Base-by-base conservation (phyloP, 2,329 filamentous ascomycete genomes). In the Geosmithia putterillii region DNA sequence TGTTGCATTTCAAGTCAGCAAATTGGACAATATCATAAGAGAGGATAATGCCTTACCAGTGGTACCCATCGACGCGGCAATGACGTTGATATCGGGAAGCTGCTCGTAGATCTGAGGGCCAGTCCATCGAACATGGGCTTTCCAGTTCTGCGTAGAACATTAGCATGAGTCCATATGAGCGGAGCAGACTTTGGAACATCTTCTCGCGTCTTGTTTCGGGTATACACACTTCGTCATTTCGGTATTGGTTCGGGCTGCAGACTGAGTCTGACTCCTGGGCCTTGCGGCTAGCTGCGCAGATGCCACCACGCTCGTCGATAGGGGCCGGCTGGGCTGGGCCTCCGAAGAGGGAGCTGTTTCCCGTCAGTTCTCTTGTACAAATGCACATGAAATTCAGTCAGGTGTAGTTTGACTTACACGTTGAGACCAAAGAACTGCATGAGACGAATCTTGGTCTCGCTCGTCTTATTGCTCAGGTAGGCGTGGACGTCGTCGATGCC, bases 301-400 rank as follows among this genome's bases (percentile, higher is more conserved):
- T 77, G 1, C 70, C 70, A 2, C 74, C 74, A 28, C 73, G 63
- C 17, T 63, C 58, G 49, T 78, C 74, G 1, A 60, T 47, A 0
- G 73, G 72, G 41, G 77, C 73, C 1, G 72, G 73, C 41, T 78
- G 73, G 1, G 73, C 71, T 1, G 74, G 74, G 0, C 76, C 76
- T 2, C 75, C 75, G 28, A 76, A 79, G 0, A 79, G 57, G 0
- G 70, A 73, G 28, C 65, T 70, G 25, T 15, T 5, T 12, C 15
- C 10, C 10, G 28, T 32, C 10, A 32, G 28, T 32, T 32, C 10
- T 25, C 23, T 25, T 25, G 7, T 25, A n/a, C n/a, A n/a, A n/a
- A n/a, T n/a, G n/a, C n/a, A n/a, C n/a, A n/a, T n/a, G n/a, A n/a
- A n/a, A n/a, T n/a, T 32, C 28, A 12, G 28, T 14, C 10, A 14